A percentile compares a stretch with the other conserved stretches of the same genome.
Evolutionary conservation across 352 stramenopile species (phyloP).

Genomic region (Achlya hypogyna): DNA sequence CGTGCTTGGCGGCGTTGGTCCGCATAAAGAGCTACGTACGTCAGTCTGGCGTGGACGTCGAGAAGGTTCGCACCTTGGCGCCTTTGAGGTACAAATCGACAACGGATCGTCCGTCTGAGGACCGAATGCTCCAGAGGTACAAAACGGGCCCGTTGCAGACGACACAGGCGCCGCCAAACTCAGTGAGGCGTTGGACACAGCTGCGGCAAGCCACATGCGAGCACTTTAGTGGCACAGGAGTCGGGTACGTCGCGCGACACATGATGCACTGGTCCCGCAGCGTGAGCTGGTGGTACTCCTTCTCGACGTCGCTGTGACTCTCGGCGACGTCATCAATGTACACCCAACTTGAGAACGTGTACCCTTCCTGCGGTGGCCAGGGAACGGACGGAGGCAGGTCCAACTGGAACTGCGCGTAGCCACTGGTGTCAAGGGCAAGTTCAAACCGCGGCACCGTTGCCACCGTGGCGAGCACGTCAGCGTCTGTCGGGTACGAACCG

Average conservation of each 20-base stretch:
- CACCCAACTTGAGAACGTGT: neutral
- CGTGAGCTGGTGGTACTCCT: slow-evolving; percentile 47
- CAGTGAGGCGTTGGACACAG: slow-evolving; percentile 46
- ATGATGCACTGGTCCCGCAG: slow-evolving; percentile 50
- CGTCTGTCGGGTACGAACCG: neutral
- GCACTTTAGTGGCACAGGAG: slow-evolving; percentile 50
- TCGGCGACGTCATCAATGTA: neutral
- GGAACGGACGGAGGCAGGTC: neutral
- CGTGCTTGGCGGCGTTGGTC: slow-evolving; percentile 35
- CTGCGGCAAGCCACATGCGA: slow-evolving; percentile 48
- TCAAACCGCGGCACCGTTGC: neutral
- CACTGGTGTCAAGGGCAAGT: neutral
- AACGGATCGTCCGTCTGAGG: slow-evolving; percentile 54
- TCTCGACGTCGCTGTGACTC: slow-evolving; percentile 23
- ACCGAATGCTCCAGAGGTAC: slow-evolving; percentile 62
- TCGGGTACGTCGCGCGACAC: slow-evolving; percentile 37
- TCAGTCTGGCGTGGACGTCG: neutral
- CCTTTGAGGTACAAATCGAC: slow-evolving; percentile 58
- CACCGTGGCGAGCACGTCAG: neutral
- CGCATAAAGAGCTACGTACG: slow-evolving; percentile 25
- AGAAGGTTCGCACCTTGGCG: slow-evolving; percentile 35
- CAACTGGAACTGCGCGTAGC: neutral
- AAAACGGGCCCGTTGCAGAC: slow-evolving; percentile 68
- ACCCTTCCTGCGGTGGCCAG: neutral
- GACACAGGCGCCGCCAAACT: slow-evolving; percentile 48